Conservation (phyloP, 805 yeast species). For the Kodamaea laetipori region DNA sequence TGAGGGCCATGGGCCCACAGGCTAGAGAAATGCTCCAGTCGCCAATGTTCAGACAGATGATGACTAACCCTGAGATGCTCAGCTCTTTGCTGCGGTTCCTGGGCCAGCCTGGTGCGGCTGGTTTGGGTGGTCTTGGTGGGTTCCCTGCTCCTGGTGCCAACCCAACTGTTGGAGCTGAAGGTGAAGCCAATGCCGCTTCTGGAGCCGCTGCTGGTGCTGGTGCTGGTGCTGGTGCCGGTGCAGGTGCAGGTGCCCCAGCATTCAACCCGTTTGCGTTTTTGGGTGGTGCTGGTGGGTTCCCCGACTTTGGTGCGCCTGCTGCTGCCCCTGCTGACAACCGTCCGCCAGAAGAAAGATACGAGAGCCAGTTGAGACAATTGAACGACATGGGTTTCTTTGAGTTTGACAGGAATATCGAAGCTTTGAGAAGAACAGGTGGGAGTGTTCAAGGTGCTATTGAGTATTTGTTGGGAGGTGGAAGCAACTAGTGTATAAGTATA, state of each 20-base stretch:
- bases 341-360: conserved; percentile 50
- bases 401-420: conserved; percentile 87
- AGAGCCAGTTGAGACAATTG: conserved; percentile 45
- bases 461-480: conserved; percentile 53
- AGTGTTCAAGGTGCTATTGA: conserved; percentile 97
- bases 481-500: no score
- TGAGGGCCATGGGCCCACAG: conserved; percentile 86
- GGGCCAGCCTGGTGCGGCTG: conserved; percentile 52
- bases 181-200: conserved; percentile 14
- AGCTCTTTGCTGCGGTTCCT: conserved; percentile 73
- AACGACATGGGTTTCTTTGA: conserved; percentile 73
- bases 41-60: conserved; percentile 72
- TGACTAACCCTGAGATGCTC: conserved; percentile 79
- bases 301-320: conserved; percentile 25
- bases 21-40: conserved; percentile 83
- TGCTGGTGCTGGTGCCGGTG: conserved; percentile 23
- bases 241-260: conserved; percentile 16
- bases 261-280: conserved; percentile 56
- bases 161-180: conserved; percentile 32
- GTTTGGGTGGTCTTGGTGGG: conserved; percentile 21
- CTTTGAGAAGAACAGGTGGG: conserved; percentile 94
- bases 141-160: conserved; percentile 44
- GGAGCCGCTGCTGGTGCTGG: conserved; percentile 29
- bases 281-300: conserved; percentile 39
- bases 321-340: conserved; percentile 42